Evolutionary conservation across 1,139 yeast species (phyloP), one percentile per base, ranked within the genome.

Genomic region (Eremothecium cymbalariae): DNA sequence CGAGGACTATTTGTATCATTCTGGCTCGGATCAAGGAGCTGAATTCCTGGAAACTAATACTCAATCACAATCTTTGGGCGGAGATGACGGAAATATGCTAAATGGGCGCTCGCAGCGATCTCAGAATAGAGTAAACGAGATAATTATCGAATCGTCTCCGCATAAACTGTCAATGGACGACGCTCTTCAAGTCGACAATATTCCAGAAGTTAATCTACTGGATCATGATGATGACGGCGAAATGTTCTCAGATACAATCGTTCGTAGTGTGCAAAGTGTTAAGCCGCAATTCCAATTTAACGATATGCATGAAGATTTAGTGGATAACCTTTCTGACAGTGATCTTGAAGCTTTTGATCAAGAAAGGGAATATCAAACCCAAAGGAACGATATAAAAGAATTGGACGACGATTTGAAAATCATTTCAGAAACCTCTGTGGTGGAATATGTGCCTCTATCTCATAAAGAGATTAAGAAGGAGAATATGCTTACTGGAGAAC

Each of bases 311-410:
- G 25, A 17, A 9, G 14, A 11, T 5, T 13, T 28, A 28, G 8
- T 16, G 4, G 41, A 38, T 17, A 33, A 32, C 1, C 31, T 53
- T 14, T 51, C 53, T 6, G 57, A 56, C 25, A 51, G 51, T 32
- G 59, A 55, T 34, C 32, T 55, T 14, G 62, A 57, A 28, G 46
- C 41, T 11, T 56, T 53, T 38, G 59, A 55, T 37, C 56, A 51
- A n/a, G 61, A 56, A 39, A 38, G 62, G 32, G 57, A 55, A 34
- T 44, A 52, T 36, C 37, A 43, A 35, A 46, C 56, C 3, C 51
- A 48, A 26, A 31, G 33, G 6, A 27, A 41, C 6, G 41, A 50
- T 28, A 46, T 53, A 16, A 36, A 50, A 33, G 53, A 48, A 27
- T 29, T 53, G 19, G 59, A 55, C 40, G 53, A 55, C 39, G 60